These are phyloP conservation scores for Fusarium chuoi DNA, from an alignment of 2,329 filamentous ascomycete genomes.

Conservation along the genomic window DNA sequence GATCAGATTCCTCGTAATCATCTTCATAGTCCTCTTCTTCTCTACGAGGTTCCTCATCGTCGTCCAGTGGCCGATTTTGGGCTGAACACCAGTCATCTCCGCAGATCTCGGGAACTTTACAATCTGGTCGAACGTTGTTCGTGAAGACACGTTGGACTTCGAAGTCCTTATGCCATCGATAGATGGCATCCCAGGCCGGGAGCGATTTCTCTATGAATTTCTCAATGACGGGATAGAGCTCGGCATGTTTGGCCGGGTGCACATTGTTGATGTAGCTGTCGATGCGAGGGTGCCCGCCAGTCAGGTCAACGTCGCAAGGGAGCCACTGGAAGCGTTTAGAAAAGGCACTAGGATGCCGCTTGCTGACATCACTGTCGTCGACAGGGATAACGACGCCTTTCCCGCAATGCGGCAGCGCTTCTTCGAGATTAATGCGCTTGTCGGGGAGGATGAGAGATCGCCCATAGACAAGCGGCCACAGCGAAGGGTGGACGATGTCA, in stretches of 20 bases:
- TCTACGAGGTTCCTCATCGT: conserved; percentile 38
- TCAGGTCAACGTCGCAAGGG: conserved; percentile 60
- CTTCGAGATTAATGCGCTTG: conserved; percentile 49
- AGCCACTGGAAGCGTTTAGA: conserved; percentile 56
- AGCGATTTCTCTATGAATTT: conserved; percentile 54
- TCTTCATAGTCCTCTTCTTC: conserved; percentile 27
- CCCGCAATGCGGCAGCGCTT: conserved; percentile 50
- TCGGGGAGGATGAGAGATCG: conserved; percentile 49
- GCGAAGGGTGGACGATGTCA: conserved; percentile 37
- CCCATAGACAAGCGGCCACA: conserved; percentile 41
- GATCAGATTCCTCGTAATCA: conserved; percentile 34
- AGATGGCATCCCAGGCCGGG: conserved; percentile 57
- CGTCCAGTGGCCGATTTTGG: conserved; percentile 14
- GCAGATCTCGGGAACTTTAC: conserved; percentile 34
- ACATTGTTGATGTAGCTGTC: conserved; percentile 65
- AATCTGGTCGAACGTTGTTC: conserved; percentile 23
- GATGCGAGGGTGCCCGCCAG: conserved; percentile 51
- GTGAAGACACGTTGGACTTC: conserved; percentile 41
- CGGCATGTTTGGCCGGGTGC: conserved; percentile 54
- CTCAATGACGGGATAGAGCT: conserved; percentile 55
- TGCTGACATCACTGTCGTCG: background rate
- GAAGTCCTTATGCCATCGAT: conserved; percentile 47
- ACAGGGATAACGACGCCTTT: conserved; percentile 45
- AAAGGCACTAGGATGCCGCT: background rate
- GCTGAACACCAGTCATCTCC: background rate